Evolutionary conservation across 1,284 basidiomycete genomes (phyloP), one percentile per base, ranked within the genome.

Genomic region (Cryptococcus floricola): DNA sequence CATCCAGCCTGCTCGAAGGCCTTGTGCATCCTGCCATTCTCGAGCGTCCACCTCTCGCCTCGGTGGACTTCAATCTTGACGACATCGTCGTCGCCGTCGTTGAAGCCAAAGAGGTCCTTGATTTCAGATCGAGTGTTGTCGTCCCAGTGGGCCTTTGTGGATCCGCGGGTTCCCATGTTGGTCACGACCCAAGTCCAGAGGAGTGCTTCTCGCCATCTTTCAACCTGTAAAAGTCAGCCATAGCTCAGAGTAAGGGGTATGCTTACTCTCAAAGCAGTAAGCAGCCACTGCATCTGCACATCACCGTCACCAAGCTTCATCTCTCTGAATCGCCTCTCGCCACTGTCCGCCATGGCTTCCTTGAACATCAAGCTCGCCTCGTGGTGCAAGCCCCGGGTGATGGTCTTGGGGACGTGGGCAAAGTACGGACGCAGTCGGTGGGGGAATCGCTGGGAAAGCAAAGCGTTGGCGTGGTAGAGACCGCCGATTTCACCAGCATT

Each of bases 141-240:
- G 19, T 59, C 58, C 74, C 73, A 75, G 0, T 49, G n/a, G 4
- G 65, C 70, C 39, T 57, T 13, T 5, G 52, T 23, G 4, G 39
- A 25, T 3, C 46, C 57, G 27, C 41, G 27, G 4, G 58, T 62
- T 9, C 73, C 72, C 4, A 75, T 58, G 31, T 71, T 69, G 18
- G 68, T 71, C 1, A 76, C 73, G 10, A 64, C 45, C 53, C 65
- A 77, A 1, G 71, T 71, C 75, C 75, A 77, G 10, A 77, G 57
- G 18, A 77, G 48, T 4, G 70, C 75, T 57, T 75, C 74, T 37
- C 75, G 60, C 75, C 75, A 77, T 9, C 75, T 63, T 48, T 77
- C 75, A 4, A 75, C 66, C 67, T 70, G 50, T 8, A 5, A 18
- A 41, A 8, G 16, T 23, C 46, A 51, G 16, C 34, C 23, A 25